Conservation (phyloP, 2,329 filamentous ascomycete genomes). For the Neofusicoccum laricinum region DNA sequence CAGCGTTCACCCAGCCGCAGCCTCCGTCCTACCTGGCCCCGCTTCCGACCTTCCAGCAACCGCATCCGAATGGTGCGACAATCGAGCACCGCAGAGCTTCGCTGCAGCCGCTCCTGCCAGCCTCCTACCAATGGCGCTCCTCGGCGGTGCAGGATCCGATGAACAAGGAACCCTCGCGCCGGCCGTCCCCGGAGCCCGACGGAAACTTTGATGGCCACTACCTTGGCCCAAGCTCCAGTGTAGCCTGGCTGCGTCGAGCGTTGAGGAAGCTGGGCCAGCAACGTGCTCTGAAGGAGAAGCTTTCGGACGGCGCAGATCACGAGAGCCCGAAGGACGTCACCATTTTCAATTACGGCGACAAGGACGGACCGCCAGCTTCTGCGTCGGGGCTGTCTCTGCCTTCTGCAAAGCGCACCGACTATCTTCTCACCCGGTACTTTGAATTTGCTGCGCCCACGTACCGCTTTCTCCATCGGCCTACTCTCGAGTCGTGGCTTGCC, state of each 20-base stretch:
- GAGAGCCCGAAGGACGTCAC: slow-evolving; percentile 1
- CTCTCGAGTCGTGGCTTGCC: slow-evolving; percentile 47
- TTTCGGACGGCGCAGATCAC: background rate
- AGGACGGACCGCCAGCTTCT: background rate
- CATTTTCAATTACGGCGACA: slow-evolving; percentile 13
- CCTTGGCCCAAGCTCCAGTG: background rate
- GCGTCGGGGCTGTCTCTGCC: background rate
- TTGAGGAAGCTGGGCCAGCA: slow-evolving; percentile 9
- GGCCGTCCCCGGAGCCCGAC: slow-evolving; percentile 8
- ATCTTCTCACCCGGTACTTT: slow-evolving; percentile 54
- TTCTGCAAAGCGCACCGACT: background rate
- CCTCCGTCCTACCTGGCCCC: background rate
- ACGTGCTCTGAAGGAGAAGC: background rate
- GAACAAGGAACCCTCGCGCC: slow-evolving; percentile 10
- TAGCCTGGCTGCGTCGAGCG: slow-evolving; percentile 9
- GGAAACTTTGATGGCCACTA: slow-evolving; percentile 14
- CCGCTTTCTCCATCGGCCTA: slow-evolving; percentile 55
- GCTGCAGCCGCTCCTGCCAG: background rate
- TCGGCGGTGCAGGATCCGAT: background rate
- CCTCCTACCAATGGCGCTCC: background rate
- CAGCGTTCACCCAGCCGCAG: background rate
- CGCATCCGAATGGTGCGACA: background rate
- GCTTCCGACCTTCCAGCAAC: slow-evolving; percentile 6
- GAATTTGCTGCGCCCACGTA: slow-evolving; percentile 61
- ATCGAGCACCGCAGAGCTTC: background rate